Evolutionary conservation across 1,284 basidiomycete genomes (phyloP).

Genomic region (Marasmius oreades): DNA sequence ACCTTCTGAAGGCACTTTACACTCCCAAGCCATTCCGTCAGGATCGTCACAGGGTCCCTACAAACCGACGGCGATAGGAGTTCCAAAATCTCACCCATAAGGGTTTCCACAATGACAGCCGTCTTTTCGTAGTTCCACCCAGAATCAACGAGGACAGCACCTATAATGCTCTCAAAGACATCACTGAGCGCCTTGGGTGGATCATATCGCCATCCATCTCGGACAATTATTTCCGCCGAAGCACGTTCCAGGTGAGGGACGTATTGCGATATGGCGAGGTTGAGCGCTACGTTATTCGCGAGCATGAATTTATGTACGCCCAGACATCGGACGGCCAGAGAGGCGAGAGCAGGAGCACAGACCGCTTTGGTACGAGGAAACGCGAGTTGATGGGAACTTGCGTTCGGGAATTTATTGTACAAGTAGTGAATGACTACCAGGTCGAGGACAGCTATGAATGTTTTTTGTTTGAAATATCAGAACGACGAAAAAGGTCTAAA

Average conservation of each 20-base stretch:
- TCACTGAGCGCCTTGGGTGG: conserved; percentile 81
- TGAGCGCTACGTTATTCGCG: conserved; percentile 67
- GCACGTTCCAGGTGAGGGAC: conserved; percentile 55
- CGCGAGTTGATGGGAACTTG: conserved; percentile 73
- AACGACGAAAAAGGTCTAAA: not conserved
- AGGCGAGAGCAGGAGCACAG: conserved; percentile 71
- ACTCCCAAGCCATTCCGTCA: conserved; percentile 59
- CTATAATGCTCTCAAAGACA: conserved; percentile 79
- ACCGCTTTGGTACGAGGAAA: conserved; percentile 68
- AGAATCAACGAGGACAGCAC: conserved; percentile 80
- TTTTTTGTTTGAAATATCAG: conserved; percentile 13
- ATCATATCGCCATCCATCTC: conserved; percentile 73
- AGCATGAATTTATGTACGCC: conserved; percentile 69
- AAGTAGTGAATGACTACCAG: conserved; percentile 72
- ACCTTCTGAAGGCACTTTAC: conserved; percentile 46
- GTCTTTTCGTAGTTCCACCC: conserved; percentile 68
- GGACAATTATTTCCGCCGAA: conserved; percentile 57
- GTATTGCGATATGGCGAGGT: conserved; percentile 56
- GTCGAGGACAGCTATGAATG: conserved; percentile 63
- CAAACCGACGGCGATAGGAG: conserved; percentile 54
- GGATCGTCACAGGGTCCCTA: conserved; percentile 63
- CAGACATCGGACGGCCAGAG: conserved; percentile 61
- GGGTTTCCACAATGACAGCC: conserved; percentile 50
- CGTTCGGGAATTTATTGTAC: conserved; percentile 61
- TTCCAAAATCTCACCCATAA: conserved; percentile 61